Evolutionary conservation across 1,284 basidiomycete species (phyloP).

Genomic region (Cystobasidiaceae sp.): DNA sequence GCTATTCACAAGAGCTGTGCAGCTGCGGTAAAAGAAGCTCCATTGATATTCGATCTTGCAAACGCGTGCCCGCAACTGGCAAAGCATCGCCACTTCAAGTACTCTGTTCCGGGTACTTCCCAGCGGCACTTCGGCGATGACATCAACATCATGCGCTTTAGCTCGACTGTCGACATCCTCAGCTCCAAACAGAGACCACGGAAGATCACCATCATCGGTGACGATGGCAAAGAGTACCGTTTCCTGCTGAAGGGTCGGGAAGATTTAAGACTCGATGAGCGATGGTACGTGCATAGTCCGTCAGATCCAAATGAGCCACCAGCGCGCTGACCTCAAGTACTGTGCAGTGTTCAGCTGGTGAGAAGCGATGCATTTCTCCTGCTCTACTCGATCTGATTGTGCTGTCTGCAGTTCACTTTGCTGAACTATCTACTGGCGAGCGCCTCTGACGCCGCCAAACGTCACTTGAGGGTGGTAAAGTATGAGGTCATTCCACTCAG

Average conservation of each 20-base stretch:
- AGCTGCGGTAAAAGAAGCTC: neutral
- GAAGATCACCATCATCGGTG: constrained; percentile 18
- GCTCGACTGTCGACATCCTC: constrained; percentile 10
- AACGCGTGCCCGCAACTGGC: constrained; percentile 21
- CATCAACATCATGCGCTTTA: constrained; percentile 10
- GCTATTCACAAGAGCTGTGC: constrained; percentile 15
- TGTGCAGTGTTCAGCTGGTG: constrained; percentile 19
- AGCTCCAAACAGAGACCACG: constrained; percentile 31
- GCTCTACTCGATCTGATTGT: neutral
- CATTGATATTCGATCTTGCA: constrained; percentile 5
- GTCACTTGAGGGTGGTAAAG: constrained; percentile 15
- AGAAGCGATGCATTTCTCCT: neutral
- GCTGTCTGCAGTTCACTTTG: constrained; percentile 12
- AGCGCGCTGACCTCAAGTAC: neutral
- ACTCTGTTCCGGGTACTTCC: constrained; percentile 21
- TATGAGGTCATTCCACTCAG: constrained; percentile 21
- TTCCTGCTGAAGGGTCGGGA: constrained; percentile 30
- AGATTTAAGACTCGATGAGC: constrained; percentile 22
- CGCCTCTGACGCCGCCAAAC: constrained; percentile 8
- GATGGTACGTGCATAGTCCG: neutral
- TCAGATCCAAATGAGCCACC: neutral
- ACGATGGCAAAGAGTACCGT: constrained; percentile 16
- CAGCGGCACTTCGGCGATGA: constrained; percentile 12
- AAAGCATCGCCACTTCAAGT: neutral
- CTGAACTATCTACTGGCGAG: constrained; percentile 12